These are phyloP conservation scores for Candida sonorensis DNA, from an alignment of 805 yeast genomes.

Conservation along the genomic window DNA sequence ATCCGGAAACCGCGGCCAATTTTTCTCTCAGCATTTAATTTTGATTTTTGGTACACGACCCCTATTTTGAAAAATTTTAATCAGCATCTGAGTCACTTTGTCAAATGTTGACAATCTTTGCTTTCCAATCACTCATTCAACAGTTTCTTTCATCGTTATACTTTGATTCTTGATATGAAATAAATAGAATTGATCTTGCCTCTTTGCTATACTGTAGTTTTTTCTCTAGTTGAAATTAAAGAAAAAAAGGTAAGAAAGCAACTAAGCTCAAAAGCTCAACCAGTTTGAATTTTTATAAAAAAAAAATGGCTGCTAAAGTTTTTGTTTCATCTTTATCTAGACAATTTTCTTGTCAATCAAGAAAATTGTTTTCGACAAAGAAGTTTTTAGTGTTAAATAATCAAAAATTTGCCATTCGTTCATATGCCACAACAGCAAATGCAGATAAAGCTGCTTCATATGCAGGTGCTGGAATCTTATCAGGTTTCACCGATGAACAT, in stretches of 20 bases:
- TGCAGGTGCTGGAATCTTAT: conserved; percentile 58
- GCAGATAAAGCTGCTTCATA: conserved; percentile 32
- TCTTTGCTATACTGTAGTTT: neutral
- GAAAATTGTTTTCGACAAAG: conserved; percentile 1
- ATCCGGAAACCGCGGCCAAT: conserved; percentile 27
- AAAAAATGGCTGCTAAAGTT: conserved; percentile 4
- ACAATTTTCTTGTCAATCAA: conserved; percentile 6
- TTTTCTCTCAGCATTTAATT: neutral
- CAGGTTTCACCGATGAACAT: conserved; percentile 51
- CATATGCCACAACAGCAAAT: conserved; percentile 7
- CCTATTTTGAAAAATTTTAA: conserved; percentile 5
- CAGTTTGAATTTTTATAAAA: too few relatives aligned
- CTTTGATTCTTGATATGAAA: too few relatives aligned
- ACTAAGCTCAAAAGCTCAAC: too few relatives aligned
- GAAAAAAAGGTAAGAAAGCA: too few relatives aligned
- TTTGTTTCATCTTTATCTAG: conserved; percentile 8
- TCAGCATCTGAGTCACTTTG: too few relatives aligned
- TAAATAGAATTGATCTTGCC: too few relatives aligned
- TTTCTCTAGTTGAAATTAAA: too few relatives aligned
- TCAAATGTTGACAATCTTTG: too few relatives aligned
- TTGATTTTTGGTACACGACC: conserved; percentile 10
- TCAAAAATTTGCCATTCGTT: conserved; percentile 14
- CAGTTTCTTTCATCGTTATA: too few relatives aligned
- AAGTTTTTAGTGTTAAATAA: neutral
- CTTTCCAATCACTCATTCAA: too few relatives aligned